These are phyloP conservation scores for Aspergillus cavernicola DNA, from an alignment of 495 filamentous ascomycete species.

Conservation along the genomic window DNA sequence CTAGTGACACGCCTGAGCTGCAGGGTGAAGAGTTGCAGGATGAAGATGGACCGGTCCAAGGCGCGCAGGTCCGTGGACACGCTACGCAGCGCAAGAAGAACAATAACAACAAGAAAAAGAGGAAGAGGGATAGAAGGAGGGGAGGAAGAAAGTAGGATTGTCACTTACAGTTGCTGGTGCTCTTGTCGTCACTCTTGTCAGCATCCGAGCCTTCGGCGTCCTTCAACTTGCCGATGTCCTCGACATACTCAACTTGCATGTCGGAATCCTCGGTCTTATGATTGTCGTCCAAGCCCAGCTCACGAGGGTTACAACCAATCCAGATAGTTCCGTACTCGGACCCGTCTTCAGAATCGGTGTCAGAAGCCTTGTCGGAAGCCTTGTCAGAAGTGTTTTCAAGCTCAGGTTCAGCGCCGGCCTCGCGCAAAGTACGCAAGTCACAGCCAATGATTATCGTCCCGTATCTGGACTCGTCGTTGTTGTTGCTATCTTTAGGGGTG, in stretches of 20 bases:
- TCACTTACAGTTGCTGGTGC: not conserved
- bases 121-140: not conserved
- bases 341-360: not conserved
- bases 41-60: not conserved
- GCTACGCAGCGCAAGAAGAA: not conserved
- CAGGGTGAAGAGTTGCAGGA: not conserved
- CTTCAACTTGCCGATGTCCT: not conserved
- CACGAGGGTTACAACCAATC: not conserved
- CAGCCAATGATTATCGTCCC: not conserved
- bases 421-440: not conserved
- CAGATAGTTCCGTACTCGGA: not conserved
- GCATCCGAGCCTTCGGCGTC: not conserved
- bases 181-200: not conserved
- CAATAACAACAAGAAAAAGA: conserved; percentile 6
- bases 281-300: not conserved
- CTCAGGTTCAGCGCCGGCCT: not conserved
- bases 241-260: not conserved
- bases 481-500: not conserved
- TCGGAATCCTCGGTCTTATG: not conserved
- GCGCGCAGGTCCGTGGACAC: too few species aligned
- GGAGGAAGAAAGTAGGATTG: not conserved
- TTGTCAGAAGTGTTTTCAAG: not conserved
- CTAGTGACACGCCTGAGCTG: not conserved
- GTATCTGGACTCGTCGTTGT: not conserved
- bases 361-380: not conserved